Conservation (phyloP, 2,329 filamentous ascomycete species). For the Dryadomyces sulphureus region DNA sequence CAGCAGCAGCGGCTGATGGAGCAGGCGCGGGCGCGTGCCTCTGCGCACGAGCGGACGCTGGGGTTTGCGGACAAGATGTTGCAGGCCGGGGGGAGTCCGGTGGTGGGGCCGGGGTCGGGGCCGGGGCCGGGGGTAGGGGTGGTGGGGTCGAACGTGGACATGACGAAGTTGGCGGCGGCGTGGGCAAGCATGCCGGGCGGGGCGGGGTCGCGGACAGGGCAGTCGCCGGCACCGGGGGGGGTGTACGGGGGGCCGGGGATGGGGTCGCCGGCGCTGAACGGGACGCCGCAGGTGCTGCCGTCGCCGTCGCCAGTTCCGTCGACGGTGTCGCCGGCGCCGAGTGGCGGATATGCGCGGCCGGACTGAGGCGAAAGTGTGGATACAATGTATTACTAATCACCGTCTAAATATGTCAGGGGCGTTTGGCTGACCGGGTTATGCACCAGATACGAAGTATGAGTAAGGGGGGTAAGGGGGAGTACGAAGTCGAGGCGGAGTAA, state of each 20-base stretch:
- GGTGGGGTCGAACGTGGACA: conserved; percentile 21
- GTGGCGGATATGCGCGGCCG: conserved; percentile 6
- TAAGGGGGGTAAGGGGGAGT: no score
- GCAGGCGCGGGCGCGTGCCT: conserved; percentile 29
- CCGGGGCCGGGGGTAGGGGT: conserved; percentile 22
- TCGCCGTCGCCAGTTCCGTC: conserved; percentile 12
- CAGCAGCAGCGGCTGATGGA: conserved; percentile 36
- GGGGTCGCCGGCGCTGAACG: conserved; percentile 9
- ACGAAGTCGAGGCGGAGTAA: no score
- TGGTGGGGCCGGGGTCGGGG: conserved; percentile 14
- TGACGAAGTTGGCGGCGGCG: conserved; percentile 20
- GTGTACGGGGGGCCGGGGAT: conserved; percentile 5
- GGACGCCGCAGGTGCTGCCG: conserved; percentile 8
- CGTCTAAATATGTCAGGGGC: not conserved
- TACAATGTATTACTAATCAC: not conserved
- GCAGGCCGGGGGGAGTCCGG: conserved; percentile 13
- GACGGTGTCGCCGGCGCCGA: conserved; percentile 10
- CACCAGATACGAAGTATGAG: no score
- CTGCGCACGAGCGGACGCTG: conserved; percentile 26
- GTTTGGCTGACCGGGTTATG: not conserved
- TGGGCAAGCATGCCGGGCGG: conserved; percentile 22
- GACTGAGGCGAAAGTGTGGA: not conserved
- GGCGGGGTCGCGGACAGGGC: conserved; percentile 18
- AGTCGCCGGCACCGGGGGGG: conserved; percentile 3
- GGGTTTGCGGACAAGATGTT: conserved; percentile 24